Percentiles rank a stretch among this genome's conserved stretches.
Evolutionary conservation across 2,329 filamentous ascomycete genomes (phyloP).

Genomic region (Exophiala mesophila): DNA sequence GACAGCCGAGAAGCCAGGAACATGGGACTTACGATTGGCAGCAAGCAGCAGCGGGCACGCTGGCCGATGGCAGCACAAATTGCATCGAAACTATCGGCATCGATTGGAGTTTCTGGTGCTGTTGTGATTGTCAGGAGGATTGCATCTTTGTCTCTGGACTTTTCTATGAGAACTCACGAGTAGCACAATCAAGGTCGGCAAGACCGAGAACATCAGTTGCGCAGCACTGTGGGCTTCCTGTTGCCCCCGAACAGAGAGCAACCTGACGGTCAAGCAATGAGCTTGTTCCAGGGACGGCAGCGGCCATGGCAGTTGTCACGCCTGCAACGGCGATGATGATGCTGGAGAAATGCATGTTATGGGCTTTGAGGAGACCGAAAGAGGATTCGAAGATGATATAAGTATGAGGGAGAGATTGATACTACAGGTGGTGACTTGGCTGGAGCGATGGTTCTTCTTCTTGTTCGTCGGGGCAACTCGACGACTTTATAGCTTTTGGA

Average conservation of each 20-base stretch:
- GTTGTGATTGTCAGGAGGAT: background rate
- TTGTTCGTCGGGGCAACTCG: background rate
- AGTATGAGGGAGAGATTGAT: background rate
- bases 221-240: slow-evolving; percentile 51
- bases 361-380: slow-evolving; percentile 2
- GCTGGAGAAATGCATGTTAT: slow-evolving; percentile 24
- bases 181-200: slow-evolving; percentile 53
- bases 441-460: background rate
- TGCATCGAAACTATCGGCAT: slow-evolving; percentile 41
- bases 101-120: slow-evolving; percentile 31
- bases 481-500: slow-evolving; percentile 3
- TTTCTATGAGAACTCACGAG: slow-evolving; percentile 41
- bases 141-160: background rate
- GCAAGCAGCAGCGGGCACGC: slow-evolving; percentile 54
- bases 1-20: background rate
- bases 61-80: slow-evolving; percentile 49
- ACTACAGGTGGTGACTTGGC: background rate
- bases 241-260: slow-evolving; percentile 18
- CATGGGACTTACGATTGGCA: slow-evolving; percentile 40
- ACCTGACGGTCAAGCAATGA: slow-evolving; percentile 16
- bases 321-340: slow-evolving; percentile 18
- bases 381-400: background rate
- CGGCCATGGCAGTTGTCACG: slow-evolving; percentile 16
- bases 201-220: slow-evolving; percentile 57
- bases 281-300: slow-evolving; percentile 22